These are phyloP conservation scores for Candida broadrunensis DNA, from an alignment of 805 yeast genomes.

Conservation along the genomic window DNA sequence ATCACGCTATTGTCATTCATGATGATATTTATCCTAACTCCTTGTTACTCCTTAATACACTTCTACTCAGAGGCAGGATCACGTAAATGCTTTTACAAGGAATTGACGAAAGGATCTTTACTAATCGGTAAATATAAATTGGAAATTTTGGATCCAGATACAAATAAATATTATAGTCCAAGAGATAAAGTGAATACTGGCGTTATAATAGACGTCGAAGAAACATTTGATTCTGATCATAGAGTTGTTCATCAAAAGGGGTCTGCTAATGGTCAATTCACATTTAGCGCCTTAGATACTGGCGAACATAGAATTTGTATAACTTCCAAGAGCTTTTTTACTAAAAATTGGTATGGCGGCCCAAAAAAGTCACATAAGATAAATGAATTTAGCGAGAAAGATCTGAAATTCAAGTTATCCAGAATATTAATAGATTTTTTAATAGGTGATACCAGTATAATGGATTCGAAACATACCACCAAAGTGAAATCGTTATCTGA, in stretches of 20 bases:
- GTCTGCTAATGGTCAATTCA: slow-evolving; percentile 20
- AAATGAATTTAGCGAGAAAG: slow-evolving; percentile 10
- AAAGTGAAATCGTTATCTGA: slow-evolving; percentile 50
- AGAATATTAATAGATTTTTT: slow-evolving; percentile 18
- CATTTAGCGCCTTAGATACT: slow-evolving; percentile 20
- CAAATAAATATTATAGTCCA: slow-evolving; percentile 29
- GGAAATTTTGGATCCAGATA: slow-evolving; percentile 39
- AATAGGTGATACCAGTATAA: slow-evolving; percentile 16
- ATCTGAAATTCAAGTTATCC: slow-evolving; percentile 18
- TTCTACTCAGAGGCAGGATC: slow-evolving; percentile 52
- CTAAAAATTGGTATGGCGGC: slow-evolving; percentile 13
- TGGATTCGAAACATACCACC: slow-evolving; percentile 41
- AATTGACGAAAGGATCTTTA: slow-evolving; percentile 47
- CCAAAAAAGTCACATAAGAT: not conserved
- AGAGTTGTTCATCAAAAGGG: slow-evolving; percentile 25
- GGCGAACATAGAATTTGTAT: slow-evolving; percentile 26
- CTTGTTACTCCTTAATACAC: slow-evolving; percentile 26
- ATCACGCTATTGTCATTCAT: no score
- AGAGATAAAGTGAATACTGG: slow-evolving; percentile 26
- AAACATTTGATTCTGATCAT: slow-evolving; percentile 27
- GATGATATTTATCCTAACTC: not conserved
- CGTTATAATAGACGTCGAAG: slow-evolving; percentile 42
- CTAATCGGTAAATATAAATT: slow-evolving; percentile 49
- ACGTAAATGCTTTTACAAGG: slow-evolving; percentile 55
- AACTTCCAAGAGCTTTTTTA: slow-evolving; percentile 21